Evolutionary conservation across 2,329 filamentous ascomycete species (phyloP).

Genomic region (Canariomyces notabilis): DNA sequence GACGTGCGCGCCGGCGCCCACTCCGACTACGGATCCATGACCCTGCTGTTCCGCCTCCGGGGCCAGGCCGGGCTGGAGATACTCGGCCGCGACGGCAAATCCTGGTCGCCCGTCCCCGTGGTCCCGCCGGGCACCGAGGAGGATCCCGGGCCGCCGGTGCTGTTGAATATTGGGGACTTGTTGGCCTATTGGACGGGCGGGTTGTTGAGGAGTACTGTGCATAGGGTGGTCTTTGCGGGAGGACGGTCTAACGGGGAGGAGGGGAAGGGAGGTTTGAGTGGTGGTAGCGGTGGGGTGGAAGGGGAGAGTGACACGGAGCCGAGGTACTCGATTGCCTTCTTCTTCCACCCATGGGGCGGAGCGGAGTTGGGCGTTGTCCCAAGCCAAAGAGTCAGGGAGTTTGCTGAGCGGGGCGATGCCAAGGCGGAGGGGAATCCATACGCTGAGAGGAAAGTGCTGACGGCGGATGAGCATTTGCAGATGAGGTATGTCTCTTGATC

Average conservation of each 20-base stretch:
- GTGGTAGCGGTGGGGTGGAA: no score
- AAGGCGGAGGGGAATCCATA: constrained; percentile 39
- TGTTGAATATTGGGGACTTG: constrained; percentile 70
- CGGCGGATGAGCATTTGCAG: constrained; percentile 58
- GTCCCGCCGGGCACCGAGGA: constrained; percentile 54
- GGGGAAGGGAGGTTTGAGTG: constrained; percentile 30
- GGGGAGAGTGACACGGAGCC: constrained; percentile 47
- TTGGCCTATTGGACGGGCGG: constrained; percentile 87
- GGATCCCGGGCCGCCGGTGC: constrained; percentile 63
- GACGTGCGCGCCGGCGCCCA: constrained; percentile 88
- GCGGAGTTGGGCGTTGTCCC: constrained; percentile 54
- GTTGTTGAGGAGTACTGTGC: constrained; percentile 79
- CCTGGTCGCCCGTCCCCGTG: constrained; percentile 63
- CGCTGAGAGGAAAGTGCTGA: constrained; percentile 52
- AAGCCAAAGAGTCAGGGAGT: constrained; percentile 49
- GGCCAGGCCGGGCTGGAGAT: constrained; percentile 87
- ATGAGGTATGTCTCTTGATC: constrained; percentile 39
- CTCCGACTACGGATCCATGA: constrained; percentile 74
- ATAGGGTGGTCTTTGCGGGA: constrained; percentile 69
- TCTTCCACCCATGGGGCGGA: constrained; percentile 57
- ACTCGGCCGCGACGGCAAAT: constrained; percentile 47
- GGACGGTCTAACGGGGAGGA: constrained; percentile 1
- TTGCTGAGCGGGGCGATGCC: constrained; percentile 32
- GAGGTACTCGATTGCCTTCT: constrained; percentile 63
- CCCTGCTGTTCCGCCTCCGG: constrained; percentile 76